These are phyloP conservation scores for Acidomyces sp. DNA, from an alignment of 495 filamentous ascomycete species.

Conservation along the genomic window DNA sequence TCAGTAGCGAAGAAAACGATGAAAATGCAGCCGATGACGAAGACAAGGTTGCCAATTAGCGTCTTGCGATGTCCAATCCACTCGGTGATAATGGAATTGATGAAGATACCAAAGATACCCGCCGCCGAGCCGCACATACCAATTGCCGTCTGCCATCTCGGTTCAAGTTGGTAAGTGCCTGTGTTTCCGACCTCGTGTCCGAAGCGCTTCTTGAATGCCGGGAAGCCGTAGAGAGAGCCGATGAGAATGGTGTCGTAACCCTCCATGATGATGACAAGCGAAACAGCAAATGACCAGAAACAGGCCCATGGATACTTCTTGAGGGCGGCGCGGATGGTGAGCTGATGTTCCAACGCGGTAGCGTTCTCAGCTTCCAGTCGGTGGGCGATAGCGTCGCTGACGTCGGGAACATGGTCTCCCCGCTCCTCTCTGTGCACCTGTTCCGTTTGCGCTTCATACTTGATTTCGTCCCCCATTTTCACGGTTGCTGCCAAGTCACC, in stretches of 20 bases:
- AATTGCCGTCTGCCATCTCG: slow-evolving; percentile 64
- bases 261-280: slow-evolving; percentile 51
- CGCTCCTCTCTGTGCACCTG: no score
- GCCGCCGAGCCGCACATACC: neutral
- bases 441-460: no score
- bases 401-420: no score
- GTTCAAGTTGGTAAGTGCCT: slow-evolving; percentile 55
- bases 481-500: no score
- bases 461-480: no score
- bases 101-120: slow-evolving; percentile 33
- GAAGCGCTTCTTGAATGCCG: slow-evolving; percentile 53
- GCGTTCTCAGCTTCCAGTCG: slow-evolving; percentile 13
- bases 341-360: slow-evolving; percentile 21
- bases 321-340: slow-evolving; percentile 25
- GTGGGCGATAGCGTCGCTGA: no score
- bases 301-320: slow-evolving; percentile 45
- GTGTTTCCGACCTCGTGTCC: slow-evolving; percentile 41
- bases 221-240: slow-evolving; percentile 28
- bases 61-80: slow-evolving; percentile 55
- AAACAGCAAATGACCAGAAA: slow-evolving; percentile 47
- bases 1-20: slow-evolving; percentile 66
- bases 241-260: slow-evolving; percentile 49
- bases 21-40: slow-evolving; percentile 54
- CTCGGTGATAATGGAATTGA: slow-evolving; percentile 64
- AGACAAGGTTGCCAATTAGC: slow-evolving; percentile 51